Evolutionary conservation across 2,329 filamentous ascomycete species (phyloP), one percentile per base, ranked within the genome.

Genomic region (Tolypocladium album): DNA sequence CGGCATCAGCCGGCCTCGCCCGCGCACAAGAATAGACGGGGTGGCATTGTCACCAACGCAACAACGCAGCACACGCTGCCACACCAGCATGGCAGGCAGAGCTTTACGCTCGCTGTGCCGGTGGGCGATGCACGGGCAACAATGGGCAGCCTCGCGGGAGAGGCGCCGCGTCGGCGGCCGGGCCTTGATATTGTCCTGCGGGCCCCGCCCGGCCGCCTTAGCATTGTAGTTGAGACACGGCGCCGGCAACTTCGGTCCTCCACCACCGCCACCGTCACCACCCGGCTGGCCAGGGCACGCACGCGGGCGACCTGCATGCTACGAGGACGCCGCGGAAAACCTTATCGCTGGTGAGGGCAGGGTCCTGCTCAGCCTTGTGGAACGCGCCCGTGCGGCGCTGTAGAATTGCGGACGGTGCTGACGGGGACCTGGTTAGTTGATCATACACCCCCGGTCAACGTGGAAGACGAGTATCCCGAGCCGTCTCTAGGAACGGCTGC

Each of bases 141-240:
- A 53, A 53, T 56, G 55, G 53, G 12, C 55, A 56, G 55, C 36
- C 31, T 7, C 8, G 50, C 50, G 40, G 56, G 40, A 42, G 55
- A 5, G 27, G 27, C 56, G 40, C 56, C 40, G 20, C 27, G 31
- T 17, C 24, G 60, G 11, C 66, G 65, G 60, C 58, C 58, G 67
- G 58, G 55, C 50, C 56, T 67, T 72, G 64, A 64, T 67, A 73
- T 73, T 73, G 70, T 72, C 64, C 13, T 64, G 57, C 58, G 61
- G 60, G 63, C 67, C 64, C 62, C 68, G 68, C 70, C 68, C 69
- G 64, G 61, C 55, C 60, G 55, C 61, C 65, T 72, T 71, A 65
- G 65, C 70, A 72, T 72, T 72, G 71, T 73, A 71, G 64, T 64
- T 62, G 63, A 64, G 65, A 66, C 63, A 64, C 27, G 50, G 50